Conservation (phyloP, 768 basidiomycete genomes). For the Suillus decipiens region DNA sequence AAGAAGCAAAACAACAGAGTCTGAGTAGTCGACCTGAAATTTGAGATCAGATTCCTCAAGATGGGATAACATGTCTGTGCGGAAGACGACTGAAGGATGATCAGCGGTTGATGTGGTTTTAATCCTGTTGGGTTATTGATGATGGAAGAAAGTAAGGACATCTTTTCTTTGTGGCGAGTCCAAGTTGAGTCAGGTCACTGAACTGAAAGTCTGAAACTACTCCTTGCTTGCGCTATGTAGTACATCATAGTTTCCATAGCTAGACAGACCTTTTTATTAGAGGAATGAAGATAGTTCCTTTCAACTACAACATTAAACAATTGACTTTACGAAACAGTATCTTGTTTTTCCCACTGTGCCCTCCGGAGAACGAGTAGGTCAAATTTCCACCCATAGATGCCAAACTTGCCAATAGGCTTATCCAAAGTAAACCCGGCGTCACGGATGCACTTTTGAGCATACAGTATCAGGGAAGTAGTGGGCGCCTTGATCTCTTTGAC, state of each 20-base stretch:
- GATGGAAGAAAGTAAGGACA: slow-evolving; percentile 32
- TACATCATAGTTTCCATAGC: no score
- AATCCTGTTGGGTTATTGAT: slow-evolving; percentile 24
- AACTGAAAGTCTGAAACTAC: no score
- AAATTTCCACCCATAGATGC: slow-evolving; percentile 59
- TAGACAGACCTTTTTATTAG: not conserved
- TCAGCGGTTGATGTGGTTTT: slow-evolving; percentile 41
- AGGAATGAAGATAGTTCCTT: not conserved
- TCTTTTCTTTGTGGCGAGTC: slow-evolving; percentile 13
- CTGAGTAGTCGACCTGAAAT: slow-evolving; percentile 19
- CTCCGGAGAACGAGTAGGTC: slow-evolving; percentile 45
- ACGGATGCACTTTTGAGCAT: slow-evolving; percentile 46
- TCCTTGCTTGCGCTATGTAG: not conserved
- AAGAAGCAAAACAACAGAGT: slow-evolving; percentile 60
- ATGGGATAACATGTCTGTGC: slow-evolving; percentile 60
- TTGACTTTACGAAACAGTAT: not conserved
- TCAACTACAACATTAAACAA: not conserved
- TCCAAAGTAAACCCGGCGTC: slow-evolving; percentile 52
- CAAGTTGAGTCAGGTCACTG: not conserved
- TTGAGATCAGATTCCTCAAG: slow-evolving; percentile 46
- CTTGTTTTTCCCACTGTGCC: slow-evolving; percentile 44
- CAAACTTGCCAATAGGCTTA: slow-evolving; percentile 45
- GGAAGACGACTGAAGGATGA: slow-evolving; percentile 60
- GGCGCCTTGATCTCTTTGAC: slow-evolving; percentile 48
- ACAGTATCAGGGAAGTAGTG: slow-evolving; percentile 54